Conservation (phyloP, 257 asterid genomes). For the Nicotiana tomentosiformis region DNA sequence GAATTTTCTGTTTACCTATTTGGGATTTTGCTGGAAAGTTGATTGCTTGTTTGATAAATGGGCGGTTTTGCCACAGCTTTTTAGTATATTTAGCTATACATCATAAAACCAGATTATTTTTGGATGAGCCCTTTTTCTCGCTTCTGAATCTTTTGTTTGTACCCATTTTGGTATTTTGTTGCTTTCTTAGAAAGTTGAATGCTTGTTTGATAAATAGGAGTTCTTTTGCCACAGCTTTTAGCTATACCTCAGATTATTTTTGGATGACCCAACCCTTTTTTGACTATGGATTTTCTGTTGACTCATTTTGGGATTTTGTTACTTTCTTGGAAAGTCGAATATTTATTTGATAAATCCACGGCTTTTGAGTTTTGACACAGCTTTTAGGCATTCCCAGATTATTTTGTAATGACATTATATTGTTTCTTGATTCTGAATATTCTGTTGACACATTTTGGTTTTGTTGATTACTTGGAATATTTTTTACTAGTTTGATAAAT, state of each 20-base stretch:
- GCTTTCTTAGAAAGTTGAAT: background rate
- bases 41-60: conserved; percentile 1
- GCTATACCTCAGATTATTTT: conserved; percentile 54
- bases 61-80: conserved; percentile 1
- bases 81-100: background rate
- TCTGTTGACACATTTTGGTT: background rate
- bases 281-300: background rate
- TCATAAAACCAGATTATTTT: background rate
- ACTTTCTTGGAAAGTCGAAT: background rate
- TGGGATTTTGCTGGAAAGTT: background rate
- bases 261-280: background rate
- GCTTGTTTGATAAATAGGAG: background rate
- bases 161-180: background rate
- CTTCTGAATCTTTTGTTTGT: background rate
- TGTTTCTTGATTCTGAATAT: background rate
- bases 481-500: background rate
- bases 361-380: background rate
- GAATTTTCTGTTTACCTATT: conserved; percentile 11
- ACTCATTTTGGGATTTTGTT: background rate
- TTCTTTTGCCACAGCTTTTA: conserved; percentile 38
- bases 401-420: background rate
- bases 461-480: background rate
- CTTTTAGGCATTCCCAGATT: background rate
- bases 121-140: background rate
- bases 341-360: background rate